Base-by-base conservation (phyloP, 2,329 filamentous ascomycete species). In the Phyllosticta paracitricarpa region DNA sequence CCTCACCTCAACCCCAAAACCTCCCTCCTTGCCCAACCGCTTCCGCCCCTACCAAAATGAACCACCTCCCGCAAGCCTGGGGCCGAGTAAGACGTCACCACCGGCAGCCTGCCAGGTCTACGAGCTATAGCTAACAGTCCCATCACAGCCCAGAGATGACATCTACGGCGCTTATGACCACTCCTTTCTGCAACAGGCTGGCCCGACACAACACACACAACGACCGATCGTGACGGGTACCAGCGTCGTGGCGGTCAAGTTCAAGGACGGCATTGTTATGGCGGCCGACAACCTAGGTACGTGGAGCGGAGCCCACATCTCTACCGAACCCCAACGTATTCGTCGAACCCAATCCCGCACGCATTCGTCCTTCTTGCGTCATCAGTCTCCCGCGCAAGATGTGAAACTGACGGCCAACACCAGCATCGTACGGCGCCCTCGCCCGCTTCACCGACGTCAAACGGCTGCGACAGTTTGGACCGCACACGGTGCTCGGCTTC, bases 401-500 rank as follows among this genome's bases (percentile, higher is more conserved):
- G 19, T 51, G 4, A 60, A 48, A 2, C 25, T 9, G 12, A 53
- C n/a, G 8, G 35, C 35, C 9, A 28, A 10, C 24, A n/a, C 48
- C 71, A 96, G 94, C 94, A 68, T 99, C 94, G 62, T 99, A 99
- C 77, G 94, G 94, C 74, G 97, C 94, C 62, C 89, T 81, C 67
- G 93, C 94, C 63, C 91, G 94, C 73, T 99, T 97, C 83, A 92
- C 89, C 70, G 89, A 97, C 75, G 91, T 97, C 73, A 95, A 97
- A 80, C 92, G 94, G 72, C 87, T 99, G 67, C 91, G 91, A 69
- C 83, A 86, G 69, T 97, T 97, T 77, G 90, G 91, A 77, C 82
- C 86, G 66, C 85, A 87, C 66, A 87, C 91, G 30, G 84, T 97
- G 63, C 82, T 99, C 71, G 94, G 94, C 70, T 96, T 97, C 78